Base-by-base conservation (phyloP, 768 basidiomycete species). In the Macrocybe gigantea region DNA sequence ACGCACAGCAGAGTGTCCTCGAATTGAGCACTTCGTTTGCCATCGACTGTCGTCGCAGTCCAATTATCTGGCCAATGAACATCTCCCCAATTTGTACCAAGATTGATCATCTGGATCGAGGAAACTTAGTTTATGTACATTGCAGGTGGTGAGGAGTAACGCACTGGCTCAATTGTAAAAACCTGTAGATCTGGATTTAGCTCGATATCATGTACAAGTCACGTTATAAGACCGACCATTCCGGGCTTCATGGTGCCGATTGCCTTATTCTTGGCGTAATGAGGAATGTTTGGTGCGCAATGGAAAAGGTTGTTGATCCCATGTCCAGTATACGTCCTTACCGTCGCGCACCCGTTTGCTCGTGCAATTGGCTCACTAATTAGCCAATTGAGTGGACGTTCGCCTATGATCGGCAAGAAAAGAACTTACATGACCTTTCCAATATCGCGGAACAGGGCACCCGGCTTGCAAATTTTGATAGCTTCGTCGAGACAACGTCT, bases 1-100 rank as follows among this genome's bases (percentile, higher is more conserved):
- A 78, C 92, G 57, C 59, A 94, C 93, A 99, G 65, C 33, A 99
- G 70, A 1, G 95, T 97, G 60, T 99, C 96, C 64, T 99, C 96
- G 61, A 97, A 99, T 60, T 99, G 96, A 1, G 96, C 96, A 51
- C 90, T 93, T 48, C 78, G 73, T 63, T 87, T 88, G 15, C 93
- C 95, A 65, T 97, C 95, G 9, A 77, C 66, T 5, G 96, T 99
- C 14, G 87, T 91, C 1, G 94, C 92, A 2, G 95, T 98, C 95
- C 95, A 98, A 60, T 92, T 85, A 64, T 95, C 93, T 32, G 86
- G 85, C 93, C 93, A 93, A 61, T 93, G 90, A 14, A 83, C 73
- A 47, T 81, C 79, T 31, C 79, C 79, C 82, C 85, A 88, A 53
- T 74, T 80, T 44, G 75, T 73, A 5, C 94, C 94, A 13, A 91